Base-by-base conservation (phyloP, 495 filamentous ascomycete genomes). In the Entonaema liquescens region DNA sequence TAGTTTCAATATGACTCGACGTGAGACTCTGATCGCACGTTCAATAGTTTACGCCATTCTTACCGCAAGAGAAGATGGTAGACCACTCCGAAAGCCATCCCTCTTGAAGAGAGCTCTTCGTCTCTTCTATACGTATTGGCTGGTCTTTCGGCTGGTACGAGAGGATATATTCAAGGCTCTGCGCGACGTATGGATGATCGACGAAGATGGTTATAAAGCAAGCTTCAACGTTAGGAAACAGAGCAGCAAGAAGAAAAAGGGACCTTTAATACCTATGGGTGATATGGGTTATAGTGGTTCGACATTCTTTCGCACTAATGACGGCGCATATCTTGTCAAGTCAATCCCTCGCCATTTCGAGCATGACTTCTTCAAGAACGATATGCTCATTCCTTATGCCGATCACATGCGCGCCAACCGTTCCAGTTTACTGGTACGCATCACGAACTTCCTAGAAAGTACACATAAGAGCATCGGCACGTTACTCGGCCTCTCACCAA, bases 281-380 rank as follows among this genome's bases (percentile, higher is more conserved):
- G 87, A 89, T 58, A 70, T 89, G 70, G 88, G 88, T 0, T 88
- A 87, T 67, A 88, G 86, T 8, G 88, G 88, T 55, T 89, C 87
- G 84, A 90, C 90, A n/a, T 92, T 92, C 78, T 89, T 90, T 77
- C 80, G 80, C 21, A 92, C 89, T 0, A 70, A 81, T 21, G 85
- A 92, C 68, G 79, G 80, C 17, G 85, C 84, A 63, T 90, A 84
- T 70, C 83, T 92, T 2, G 81, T 92, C 71, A 92, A 92, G 72
- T 89, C 87, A 9, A 76, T 92, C 5, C 89, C 89, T 0, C 84
- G 90, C 2, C 80, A 83, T 36, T 91, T 89, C 64, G 90, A 92
- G 63, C 83, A 92, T 72, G 80, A 82, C 47, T 92, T 91, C 79
- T 92, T 92, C 81, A 81, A 84, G 60, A 75, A 86, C 2, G 88